Conservation (phyloP, 2,329 filamentous ascomycete species). For the Sphaerostilbella broomeana region DNA sequence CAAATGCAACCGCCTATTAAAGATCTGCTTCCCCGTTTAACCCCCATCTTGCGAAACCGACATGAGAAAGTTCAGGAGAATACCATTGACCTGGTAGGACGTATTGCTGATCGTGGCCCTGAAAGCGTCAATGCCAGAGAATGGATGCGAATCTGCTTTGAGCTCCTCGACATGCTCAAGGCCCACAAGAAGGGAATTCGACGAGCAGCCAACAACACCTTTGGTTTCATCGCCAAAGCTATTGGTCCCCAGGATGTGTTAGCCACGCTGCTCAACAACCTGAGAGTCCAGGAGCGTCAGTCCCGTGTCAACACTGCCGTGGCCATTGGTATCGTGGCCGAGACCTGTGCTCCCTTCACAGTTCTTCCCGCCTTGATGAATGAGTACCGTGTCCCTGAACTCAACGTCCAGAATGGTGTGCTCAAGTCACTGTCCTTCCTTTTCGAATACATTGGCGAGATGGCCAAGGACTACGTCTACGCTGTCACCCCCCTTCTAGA, state of each 20-base stretch:
- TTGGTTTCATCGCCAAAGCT: slow-evolving; percentile 98
- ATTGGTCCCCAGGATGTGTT: slow-evolving; percentile 97
- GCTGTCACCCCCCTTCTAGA: slow-evolving; percentile 93
- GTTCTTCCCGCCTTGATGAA: slow-evolving; percentile 99
- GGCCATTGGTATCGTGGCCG: slow-evolving; percentile 95
- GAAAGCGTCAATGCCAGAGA: slow-evolving; percentile 95
- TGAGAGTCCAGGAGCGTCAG: slow-evolving; percentile 94
- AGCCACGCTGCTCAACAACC: slow-evolving; percentile 90
- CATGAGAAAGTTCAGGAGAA: slow-evolving; percentile 99
- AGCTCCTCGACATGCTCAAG: slow-evolving; percentile 97
- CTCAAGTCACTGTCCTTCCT: slow-evolving; percentile 95
- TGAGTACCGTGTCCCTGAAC: slow-evolving; percentile 94
- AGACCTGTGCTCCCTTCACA: slow-evolving; percentile 96
- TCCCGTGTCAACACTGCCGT: slow-evolving; percentile 98
- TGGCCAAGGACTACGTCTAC: slow-evolving; percentile 99
- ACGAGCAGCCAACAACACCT: slow-evolving; percentile 97
- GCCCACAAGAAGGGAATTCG: slow-evolving; percentile 99
- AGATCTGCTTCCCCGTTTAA: slow-evolving; percentile 87
- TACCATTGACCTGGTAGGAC: slow-evolving; percentile 94
- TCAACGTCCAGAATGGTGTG: slow-evolving; percentile 98
- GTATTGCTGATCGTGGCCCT: slow-evolving; percentile 93
- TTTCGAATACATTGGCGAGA: slow-evolving; percentile 98
- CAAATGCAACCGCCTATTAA: slow-evolving; percentile 98
- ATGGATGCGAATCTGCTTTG: slow-evolving; percentile 99
- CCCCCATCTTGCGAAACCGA: slow-evolving; percentile 94